Base-by-base conservation (phyloP, 2,329 filamentous ascomycete genomes). In the Aspergillus latus region DNA sequence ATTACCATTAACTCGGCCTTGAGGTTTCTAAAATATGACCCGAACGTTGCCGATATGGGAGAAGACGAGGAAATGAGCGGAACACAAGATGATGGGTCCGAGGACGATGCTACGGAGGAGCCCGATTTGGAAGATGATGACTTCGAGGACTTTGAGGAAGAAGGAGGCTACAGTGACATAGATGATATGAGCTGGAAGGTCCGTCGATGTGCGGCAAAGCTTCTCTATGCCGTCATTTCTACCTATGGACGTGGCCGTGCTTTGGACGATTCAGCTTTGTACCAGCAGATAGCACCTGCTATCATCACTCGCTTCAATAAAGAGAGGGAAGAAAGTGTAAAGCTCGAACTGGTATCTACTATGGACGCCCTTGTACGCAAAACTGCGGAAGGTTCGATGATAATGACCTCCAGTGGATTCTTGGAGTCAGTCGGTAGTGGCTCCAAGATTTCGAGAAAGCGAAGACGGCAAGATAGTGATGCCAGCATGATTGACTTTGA, bases 111-210 rank as follows among this genome's bases (percentile, higher is more conserved):
- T 21, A 77, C 74, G 4, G 79, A 80, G 59, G 80, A 81, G 54
- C 77, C 78, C 15, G 79, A 84, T 46, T 80, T 84, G 84, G 88
- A 90, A 49, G 88, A 90, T 46, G 89, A 90, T 54, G 89, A 89
- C 43, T 88, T 87, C 40, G 90, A 90, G 46, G 88, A 90, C 36
- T 94, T 95, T 63, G 90, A 93, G 66, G 89, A 94, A 64, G 84
- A 87, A 67, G 81, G 78, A 37, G 84, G 82, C 15, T 86, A 84
- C 60, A 85, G 86, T 65, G 94, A 97, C 61, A 91, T 97, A 54
- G 94, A 97, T 62, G 94, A 99, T 68, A 87, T 91, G 36, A 97
- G 93, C 78, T 99, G 94, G 94, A 99, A 99, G 73, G 90, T 97
- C n/a, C 86, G 94, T 60, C 85, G 94, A 61, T 96, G 92, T 73